Base-by-base conservation (phyloP, 495 filamentous ascomycete species). In the Parathielavia hyrcaniae region DNA sequence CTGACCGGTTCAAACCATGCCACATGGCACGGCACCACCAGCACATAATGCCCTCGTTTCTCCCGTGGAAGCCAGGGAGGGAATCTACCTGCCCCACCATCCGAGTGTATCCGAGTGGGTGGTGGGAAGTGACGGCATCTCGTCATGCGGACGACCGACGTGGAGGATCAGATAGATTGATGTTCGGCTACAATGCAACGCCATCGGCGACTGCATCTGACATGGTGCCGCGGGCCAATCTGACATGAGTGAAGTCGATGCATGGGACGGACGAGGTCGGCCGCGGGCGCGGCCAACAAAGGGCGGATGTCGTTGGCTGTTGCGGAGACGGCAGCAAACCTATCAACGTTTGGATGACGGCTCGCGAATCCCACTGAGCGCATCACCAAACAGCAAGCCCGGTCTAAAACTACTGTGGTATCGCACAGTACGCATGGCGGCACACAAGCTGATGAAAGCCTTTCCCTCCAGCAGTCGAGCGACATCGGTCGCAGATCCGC, bases 1-100 rank as follows among this genome's bases (percentile, higher is more conserved):
- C 41, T 49, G 49, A 51, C 50, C 56, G 65, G 43, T 44, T 53
- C 50, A 50, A 46, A 52, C 58, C 52, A 56, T 64, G 65, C 67
- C 61, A 70, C 61, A 66, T 70, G 63, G 65, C 63, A 59, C 12
- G 54, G 36, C 59, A 61, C 2, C 56, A 50, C 17, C 50, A 38
- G 19, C 26, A 40, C 44, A 44, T 36, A 35, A 34, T 30, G 49
- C 48, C 17, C 17, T 12, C 13, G 1, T 22, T 43, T 30, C 7
- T 23, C 41, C 22, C 26, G 55, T 40, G 55, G 38, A 43, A 36
- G 60, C 48, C 54, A 34, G 11, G 13, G 51, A 13, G 39, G 26
- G 13, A 20, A 26, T 17, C n/a, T 19, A 46, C 32, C 26, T 30
- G 26, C 26, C 26, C 26, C 26, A 30, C 26, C 26, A 30, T 30